Base-by-base conservation (phyloP, 2,329 filamentous ascomycete species). In the Nothophaeocryptopus gaeumannii region DNA sequence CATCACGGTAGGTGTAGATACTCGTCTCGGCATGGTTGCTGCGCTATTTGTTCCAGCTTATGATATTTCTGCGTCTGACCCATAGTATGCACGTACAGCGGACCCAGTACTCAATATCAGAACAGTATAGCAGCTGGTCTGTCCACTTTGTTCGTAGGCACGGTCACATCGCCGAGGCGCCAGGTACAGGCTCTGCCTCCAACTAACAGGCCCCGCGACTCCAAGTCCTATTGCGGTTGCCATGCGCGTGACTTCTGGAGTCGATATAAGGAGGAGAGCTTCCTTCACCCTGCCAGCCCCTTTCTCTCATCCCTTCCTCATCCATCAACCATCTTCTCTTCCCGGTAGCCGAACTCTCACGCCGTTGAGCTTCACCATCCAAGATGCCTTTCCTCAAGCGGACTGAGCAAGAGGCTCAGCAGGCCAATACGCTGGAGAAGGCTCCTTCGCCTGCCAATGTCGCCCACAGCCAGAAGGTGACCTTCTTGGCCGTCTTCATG, bases 401-500 rank as follows among this genome's bases (percentile, higher is more conserved):
- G 40, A 60, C 58, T 31, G 63, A 65, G 60, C 57, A 54, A 16
- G 62, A 64, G 54, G 63, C 62, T 49, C 50, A 62, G 50, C 49
- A 63, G 41, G 63, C 63, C 49, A 59, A 59, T 37, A 58, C 61
- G 47, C 51, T 67, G 32, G 65, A 67, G 53, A 65, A 64, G 52
- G 58, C 55, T 7, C 50, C 55, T 29, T 59, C 60, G 11, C 49
- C 49, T 16, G 50, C 52, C 11, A 55, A 51, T 38, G 46, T 54
- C 15, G 56, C 51, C 9, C 34, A 56, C n/a, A 51, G 53, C 10
- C 58, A 61, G 37, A 65, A 61, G 47, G 60, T 66, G 26, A 66
- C 64, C 39, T 66, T 68, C 58, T 53, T 65, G 11, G 71, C 72
- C 31, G 66, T 72, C 51, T 70, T 88, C 72, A 78, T 82, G 26